Evolutionary conservation across 176 grass and related monocot genomes (phyloP), one percentile per base, ranked within the genome.

Genomic region (Eleusine indica): DNA sequence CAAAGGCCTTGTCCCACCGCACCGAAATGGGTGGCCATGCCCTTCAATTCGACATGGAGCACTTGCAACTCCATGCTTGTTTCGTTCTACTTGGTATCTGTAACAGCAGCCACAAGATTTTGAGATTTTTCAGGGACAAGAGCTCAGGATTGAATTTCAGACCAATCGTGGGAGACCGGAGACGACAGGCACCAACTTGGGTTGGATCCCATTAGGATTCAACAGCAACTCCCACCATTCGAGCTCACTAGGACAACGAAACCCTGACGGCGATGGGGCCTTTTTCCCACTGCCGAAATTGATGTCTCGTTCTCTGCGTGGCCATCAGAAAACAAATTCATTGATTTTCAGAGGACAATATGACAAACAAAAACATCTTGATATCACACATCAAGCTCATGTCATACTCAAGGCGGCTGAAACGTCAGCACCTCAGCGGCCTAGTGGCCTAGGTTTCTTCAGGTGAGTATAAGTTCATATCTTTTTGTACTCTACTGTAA

Each of bases 381-480:
- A 6, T 47, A 38, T 64, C 63, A 25, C 25, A 38, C 40, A 71
- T 47, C 68, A 29, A 57, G 25, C 22, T 72, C 35, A 47, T 25
- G 80, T 83, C 80, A 66, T 28, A 28, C 12, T 88, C 75, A 60
- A 42, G 68, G 19, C 68, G 47, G 58, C 37, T 88, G 38, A 87
- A 69, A 53, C 71, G 37, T 82, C 71, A 71, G 28, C 29, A 16
- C 9, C 2, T 64, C 57, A 18, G 49, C 7, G 5, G 32, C 32
- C 17, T 28, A 74, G 19, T n/a, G 19, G 37, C 9, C 6, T 6
- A 74, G 61, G 66, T n/a, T 13, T 35, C 7, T 15, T 48, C 9
- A 63, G 18, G 48, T 67, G 61, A 16, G 12, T 29, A 4, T 48
- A 74, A n/a, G 1, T 44, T 49, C 12, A 15, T 42, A 25, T 10